These are phyloP conservation scores for Liquidambar formosana DNA, from an alignment of 164 flowering plant genomes.

Conservation along the genomic window DNA sequence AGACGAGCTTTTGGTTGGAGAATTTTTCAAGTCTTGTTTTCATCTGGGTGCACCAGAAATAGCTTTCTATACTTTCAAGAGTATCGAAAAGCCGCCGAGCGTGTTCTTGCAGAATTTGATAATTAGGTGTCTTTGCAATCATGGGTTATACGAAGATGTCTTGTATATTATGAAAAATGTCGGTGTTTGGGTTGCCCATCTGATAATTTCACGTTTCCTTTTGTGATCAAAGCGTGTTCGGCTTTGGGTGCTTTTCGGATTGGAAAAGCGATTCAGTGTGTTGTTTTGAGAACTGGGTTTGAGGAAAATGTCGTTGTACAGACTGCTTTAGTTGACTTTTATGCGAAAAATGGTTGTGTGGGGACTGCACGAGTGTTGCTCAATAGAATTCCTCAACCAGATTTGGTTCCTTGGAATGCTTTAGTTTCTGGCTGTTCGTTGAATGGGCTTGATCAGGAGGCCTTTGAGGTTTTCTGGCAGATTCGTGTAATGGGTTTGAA, in stretches of 20 bases:
- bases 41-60: constrained; percentile 31
- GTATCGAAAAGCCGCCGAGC: constrained; percentile 21
- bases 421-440: constrained; percentile 39
- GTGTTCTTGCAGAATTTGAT: constrained; percentile 31
- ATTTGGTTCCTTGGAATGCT: constrained; percentile 43
- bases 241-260: constrained; percentile 17
- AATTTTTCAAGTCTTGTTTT: constrained; percentile 27
- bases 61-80: constrained; percentile 27
- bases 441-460: constrained; percentile 29
- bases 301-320: constrained; percentile 30
- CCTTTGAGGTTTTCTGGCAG: constrained; percentile 21
- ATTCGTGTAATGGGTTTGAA: constrained; percentile 23
- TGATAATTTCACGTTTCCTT: constrained; percentile 42
- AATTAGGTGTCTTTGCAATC: constrained; percentile 27
- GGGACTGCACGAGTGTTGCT: constrained; percentile 27
- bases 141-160: constrained; percentile 28
- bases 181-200: constrained; percentile 19
- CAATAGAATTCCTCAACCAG: constrained; percentile 36
- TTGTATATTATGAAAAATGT: constrained; percentile 21
- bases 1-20: constrained; percentile 3
- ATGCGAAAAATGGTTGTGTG: constrained; percentile 27
- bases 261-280: constrained; percentile 30
- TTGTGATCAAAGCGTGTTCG: constrained; percentile 42
- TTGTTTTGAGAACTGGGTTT: constrained; percentile 33
- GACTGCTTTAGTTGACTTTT: constrained; percentile 40